Evolutionary conservation across 345 rosid species (phyloP).

Genomic region (Citrus glauca): DNA sequence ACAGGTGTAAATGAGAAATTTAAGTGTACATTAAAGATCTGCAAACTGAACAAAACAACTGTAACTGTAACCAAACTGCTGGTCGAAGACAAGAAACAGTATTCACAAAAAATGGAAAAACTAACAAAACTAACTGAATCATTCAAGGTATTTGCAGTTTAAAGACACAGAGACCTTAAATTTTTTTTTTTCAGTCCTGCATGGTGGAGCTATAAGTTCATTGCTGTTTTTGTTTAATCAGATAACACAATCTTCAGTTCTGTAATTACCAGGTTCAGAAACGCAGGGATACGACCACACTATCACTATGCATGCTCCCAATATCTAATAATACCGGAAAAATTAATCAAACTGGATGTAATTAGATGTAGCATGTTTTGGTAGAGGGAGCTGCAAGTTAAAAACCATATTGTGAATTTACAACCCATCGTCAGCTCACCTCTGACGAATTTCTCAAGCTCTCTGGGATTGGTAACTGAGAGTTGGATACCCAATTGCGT

Average conservation of each 20-base stretch:
- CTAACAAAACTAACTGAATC: not conserved
- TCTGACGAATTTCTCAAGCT: no score
- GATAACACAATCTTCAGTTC: not conserved
- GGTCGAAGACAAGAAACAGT: not conserved
- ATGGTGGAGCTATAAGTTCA: not conserved
- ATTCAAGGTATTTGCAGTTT: not conserved
- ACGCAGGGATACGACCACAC: not conserved
- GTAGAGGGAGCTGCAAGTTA: not conserved
- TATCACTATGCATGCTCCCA: not conserved
- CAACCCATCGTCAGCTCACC: not conserved
- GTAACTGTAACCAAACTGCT: not conserved
- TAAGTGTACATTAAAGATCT: not conserved
- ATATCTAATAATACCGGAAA: not conserved
- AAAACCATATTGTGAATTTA: conserved; percentile 16
- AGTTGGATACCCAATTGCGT: conserved; percentile 65
- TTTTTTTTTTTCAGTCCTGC: not conserved
- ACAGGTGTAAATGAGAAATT: not conserved
- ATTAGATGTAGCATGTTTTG: not conserved
- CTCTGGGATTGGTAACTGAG: no score
- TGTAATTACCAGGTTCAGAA: not conserved
- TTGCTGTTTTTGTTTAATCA: not conserved
- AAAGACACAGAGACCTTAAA: not conserved
- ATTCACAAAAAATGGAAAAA: not conserved
- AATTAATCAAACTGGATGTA: not conserved
- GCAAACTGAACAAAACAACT: not conserved